Evolutionary conservation across 345 rosid genomes (phyloP).

Genomic region (Arabidopsis arenosa): DNA sequence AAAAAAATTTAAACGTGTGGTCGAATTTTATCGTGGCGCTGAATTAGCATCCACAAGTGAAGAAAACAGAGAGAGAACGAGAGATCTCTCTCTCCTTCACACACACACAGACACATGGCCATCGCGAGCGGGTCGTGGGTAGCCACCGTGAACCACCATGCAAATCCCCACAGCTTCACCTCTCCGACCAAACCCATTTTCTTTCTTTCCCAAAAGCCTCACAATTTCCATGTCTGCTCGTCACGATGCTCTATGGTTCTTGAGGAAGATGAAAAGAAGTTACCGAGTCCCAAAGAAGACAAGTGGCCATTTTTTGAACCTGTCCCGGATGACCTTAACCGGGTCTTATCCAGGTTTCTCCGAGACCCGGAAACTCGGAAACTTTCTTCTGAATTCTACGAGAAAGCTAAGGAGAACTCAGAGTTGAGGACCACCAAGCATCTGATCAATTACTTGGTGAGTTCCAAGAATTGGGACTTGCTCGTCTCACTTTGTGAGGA

Average conservation of each 20-base stretch:
- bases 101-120: slow-evolving; percentile 29
- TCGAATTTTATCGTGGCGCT: slow-evolving; percentile 35
- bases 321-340: slow-evolving; percentile 49
- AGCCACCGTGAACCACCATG: slow-evolving; percentile 48
- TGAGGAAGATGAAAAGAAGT: slow-evolving; percentile 54
- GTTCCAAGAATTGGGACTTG: slow-evolving; percentile 65
- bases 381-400: slow-evolving; percentile 58
- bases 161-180: slow-evolving; percentile 31
- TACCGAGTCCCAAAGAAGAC: slow-evolving; percentile 43
- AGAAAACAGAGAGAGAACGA: slow-evolving; percentile 1
- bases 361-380: slow-evolving; percentile 51
- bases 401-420: slow-evolving; percentile 61
- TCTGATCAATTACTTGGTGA: slow-evolving; percentile 63
- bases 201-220: slow-evolving; percentile 48
- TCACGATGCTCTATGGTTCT: slow-evolving; percentile 56
- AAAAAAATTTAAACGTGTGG: slow-evolving; percentile 24
- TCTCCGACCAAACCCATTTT: slow-evolving; percentile 45
- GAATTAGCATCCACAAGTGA: slow-evolving; percentile 38
- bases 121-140: slow-evolving; percentile 42
- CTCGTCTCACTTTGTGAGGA: slow-evolving; percentile 58
- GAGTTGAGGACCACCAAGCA: slow-evolving; percentile 59
- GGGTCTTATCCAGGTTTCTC: slow-evolving; percentile 52
- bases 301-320: slow-evolving; percentile 44
- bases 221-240: slow-evolving; percentile 43
- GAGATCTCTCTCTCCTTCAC: background rate